Evolutionary conservation across 768 basidiomycete genomes (phyloP).

Genomic region (Leccinum sublutescens): DNA sequence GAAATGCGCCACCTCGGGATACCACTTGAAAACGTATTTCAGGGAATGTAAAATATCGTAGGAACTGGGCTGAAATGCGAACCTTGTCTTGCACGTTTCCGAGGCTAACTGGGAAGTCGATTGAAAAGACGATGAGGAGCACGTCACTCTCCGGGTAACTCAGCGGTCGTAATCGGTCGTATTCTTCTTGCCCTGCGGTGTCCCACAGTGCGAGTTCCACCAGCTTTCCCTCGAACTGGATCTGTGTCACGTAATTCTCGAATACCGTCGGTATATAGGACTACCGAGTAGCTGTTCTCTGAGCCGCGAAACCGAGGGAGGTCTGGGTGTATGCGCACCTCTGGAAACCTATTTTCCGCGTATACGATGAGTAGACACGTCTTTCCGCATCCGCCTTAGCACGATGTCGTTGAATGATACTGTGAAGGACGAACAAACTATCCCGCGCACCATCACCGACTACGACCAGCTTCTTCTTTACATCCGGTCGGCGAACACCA

Average conservation of each 20-base stretch:
- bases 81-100: slow-evolving; percentile 92
- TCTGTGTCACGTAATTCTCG: slow-evolving; percentile 90
- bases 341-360: slow-evolving; percentile 94
- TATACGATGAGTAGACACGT: slow-evolving; percentile 96
- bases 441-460: slow-evolving; percentile 75
- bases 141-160: slow-evolving; percentile 89
- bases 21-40: slow-evolving; percentile 59
- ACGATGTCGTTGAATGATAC: slow-evolving; percentile 26
- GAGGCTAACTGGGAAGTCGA: slow-evolving; percentile 90
- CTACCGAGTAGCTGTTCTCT: slow-evolving; percentile 39
- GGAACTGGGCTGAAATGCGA: slow-evolving; percentile 18
- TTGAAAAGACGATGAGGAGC: slow-evolving; percentile 90
- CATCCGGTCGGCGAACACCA: slow-evolving; percentile 59
- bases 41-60: slow-evolving; percentile 4
- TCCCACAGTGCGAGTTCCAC: slow-evolving; percentile 99
- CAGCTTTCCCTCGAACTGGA: slow-evolving; percentile 81
- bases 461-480: slow-evolving; percentile 86
- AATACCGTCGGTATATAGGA: slow-evolving; percentile 93
- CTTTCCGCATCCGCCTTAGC: slow-evolving; percentile 81
- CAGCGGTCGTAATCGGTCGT: slow-evolving; percentile 82
- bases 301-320: slow-evolving; percentile 14
- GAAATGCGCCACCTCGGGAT: slow-evolving; percentile 90
- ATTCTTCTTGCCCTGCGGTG: slow-evolving; percentile 96
- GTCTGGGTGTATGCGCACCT: slow-evolving; percentile 51
- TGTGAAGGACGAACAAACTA: slow-evolving; percentile 26